phyloP scores from a whole-genome alignment of 306 rosid species.

The Gastrolobium villosum region DNA sequence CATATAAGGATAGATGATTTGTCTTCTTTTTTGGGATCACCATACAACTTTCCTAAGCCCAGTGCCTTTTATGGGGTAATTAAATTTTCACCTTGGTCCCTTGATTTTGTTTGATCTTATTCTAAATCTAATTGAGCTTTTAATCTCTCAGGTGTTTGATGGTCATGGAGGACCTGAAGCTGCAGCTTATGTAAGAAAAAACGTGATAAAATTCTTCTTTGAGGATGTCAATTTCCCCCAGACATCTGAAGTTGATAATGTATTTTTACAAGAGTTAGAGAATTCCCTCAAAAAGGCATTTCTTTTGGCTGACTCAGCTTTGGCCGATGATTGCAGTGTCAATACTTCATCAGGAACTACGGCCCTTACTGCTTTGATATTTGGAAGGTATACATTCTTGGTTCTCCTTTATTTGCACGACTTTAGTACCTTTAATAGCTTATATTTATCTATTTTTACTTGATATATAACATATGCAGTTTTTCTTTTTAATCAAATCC shows the following conservation, averaged over 20 bases:
- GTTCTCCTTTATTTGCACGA: background rate
- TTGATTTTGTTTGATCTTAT: conserved; percentile 8
- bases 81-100: conserved; percentile 18
- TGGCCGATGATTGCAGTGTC: conserved; percentile 85
- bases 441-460: conserved; percentile 20
- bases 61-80: conserved; percentile 97
- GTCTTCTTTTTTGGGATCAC: conserved; percentile 73
- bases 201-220: conserved; percentile 78
- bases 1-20: conserved; percentile 91
- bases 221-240: conserved; percentile 82
- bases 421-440: conserved; percentile 6
- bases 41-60: conserved; percentile 76
- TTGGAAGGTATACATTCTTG: conserved; percentile 76
- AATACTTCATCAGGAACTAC: conserved; percentile 93
- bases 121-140: conserved; percentile 42
- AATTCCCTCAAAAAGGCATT: conserved; percentile 70
- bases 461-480: background rate
- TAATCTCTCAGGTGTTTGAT: conserved; percentile 80
- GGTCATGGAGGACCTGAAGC: conserved; percentile 99
- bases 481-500: conserved; percentile 15
- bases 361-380: conserved; percentile 82
- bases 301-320: conserved; percentile 84
- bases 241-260: conserved; percentile 64
- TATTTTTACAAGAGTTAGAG: conserved; percentile 71
- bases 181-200: conserved; percentile 80